A percentile compares a stretch with the other conserved stretches of the same genome.
These are phyloP conservation scores for Aspergillus sp. DNA, from an alignment of 2,329 filamentous ascomycete genomes.

Conservation along the genomic window DNA sequence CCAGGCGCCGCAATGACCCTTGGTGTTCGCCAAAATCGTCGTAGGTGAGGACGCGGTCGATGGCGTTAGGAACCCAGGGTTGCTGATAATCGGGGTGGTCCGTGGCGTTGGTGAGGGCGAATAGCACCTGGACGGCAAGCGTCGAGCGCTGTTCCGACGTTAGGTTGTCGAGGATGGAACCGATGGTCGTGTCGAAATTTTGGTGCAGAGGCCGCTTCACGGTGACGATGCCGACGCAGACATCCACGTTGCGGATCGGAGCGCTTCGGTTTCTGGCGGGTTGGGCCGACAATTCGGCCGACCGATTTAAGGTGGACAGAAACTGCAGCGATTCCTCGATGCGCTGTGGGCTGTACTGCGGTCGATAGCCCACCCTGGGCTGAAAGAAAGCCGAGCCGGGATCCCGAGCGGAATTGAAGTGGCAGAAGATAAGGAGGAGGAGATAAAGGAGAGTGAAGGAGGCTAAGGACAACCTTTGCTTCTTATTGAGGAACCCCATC, in stretches of 20 bases:
- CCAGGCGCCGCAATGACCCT: conserved; percentile 11
- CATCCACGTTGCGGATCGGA: neutral
- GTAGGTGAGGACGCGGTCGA: conserved; percentile 46
- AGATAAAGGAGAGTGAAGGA: conserved; percentile 20
- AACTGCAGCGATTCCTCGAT: conserved; percentile 20
- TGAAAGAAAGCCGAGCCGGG: conserved; percentile 26
- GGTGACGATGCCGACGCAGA: conserved; percentile 48
- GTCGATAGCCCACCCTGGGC: conserved; percentile 22
- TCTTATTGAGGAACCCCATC: conserved; percentile 18
- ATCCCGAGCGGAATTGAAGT: conserved; percentile 21
- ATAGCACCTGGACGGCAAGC: conserved; percentile 45
- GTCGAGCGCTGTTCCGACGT: conserved; percentile 39
- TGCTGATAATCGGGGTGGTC: conserved; percentile 44
- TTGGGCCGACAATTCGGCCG: neutral
- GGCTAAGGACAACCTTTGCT: conserved; percentile 20
- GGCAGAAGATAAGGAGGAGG: conserved; percentile 19
- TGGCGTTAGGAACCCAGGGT: conserved; percentile 41
- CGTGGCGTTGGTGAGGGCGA: conserved; percentile 43
- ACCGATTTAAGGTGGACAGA: conserved; percentile 18
- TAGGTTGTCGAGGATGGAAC: conserved; percentile 45
- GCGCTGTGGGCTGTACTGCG: conserved; percentile 19
- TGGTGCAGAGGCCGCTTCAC: conserved; percentile 40
- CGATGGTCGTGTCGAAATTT: conserved; percentile 44
- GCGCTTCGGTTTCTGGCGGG: conserved; percentile 5
- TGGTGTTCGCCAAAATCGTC: conserved; percentile 24